Percentiles rank a stretch among this genome's conserved stretches.
These are phyloP conservation scores for Pugionium dolabratum DNA, from an alignment of 345 rosid genomes.

Conservation along the genomic window DNA sequence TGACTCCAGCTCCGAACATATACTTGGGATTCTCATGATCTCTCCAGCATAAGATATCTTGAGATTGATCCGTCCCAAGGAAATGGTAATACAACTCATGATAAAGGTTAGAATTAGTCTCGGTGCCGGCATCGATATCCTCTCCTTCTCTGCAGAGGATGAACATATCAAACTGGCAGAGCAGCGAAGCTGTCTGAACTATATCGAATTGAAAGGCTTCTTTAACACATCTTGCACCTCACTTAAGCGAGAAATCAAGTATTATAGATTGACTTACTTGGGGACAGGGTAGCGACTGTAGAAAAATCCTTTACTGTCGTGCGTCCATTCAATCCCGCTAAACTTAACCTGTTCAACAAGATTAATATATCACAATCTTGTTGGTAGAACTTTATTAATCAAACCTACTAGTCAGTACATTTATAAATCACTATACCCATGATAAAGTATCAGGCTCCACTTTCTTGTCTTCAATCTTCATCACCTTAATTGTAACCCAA, in stretches of 20 bases:
- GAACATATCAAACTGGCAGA: neutral
- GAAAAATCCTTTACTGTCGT: conserved; percentile 84
- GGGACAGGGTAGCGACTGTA: conserved; percentile 91
- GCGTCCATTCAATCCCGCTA: conserved; percentile 76
- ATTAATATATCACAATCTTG: conserved; percentile 1
- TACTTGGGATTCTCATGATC: conserved; percentile 81
- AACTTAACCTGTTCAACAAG: conserved; percentile 66
- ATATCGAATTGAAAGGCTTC: conserved; percentile 37
- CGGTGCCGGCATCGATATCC: conserved; percentile 78
- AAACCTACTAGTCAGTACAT: conserved; percentile 1
- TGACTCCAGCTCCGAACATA: conserved; percentile 53
- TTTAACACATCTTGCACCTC: neutral
- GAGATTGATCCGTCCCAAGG: conserved; percentile 74
- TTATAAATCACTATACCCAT: conserved; percentile 60
- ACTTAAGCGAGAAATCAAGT: conserved; percentile 18
- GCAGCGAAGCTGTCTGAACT: neutral
- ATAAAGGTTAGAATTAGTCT: conserved; percentile 74
- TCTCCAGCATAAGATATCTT: conserved; percentile 89
- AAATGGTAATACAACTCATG: conserved; percentile 84
- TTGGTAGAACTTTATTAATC: neutral
- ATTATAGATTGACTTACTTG: conserved; percentile 47
- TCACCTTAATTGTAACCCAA: conserved; percentile 79
- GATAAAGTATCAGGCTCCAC: conserved; percentile 72
- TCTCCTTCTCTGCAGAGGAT: conserved; percentile 70
- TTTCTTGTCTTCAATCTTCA: conserved; percentile 62